Conservation (phyloP, 441 rosid species). For the Syzygium syzygioides region DNA sequence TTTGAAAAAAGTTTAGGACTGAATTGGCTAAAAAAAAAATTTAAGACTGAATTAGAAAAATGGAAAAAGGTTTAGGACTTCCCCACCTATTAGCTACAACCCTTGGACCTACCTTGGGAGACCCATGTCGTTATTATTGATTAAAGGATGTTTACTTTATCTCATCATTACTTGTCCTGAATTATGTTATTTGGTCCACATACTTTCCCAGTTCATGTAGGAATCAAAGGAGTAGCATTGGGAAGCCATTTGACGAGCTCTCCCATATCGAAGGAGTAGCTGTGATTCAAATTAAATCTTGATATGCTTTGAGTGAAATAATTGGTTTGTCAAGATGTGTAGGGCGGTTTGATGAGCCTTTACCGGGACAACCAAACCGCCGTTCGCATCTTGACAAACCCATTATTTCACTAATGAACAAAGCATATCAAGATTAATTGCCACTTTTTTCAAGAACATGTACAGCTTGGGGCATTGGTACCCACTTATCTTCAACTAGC, state of each 20-base stretch:
- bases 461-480: background rate
- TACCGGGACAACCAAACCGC: background rate
- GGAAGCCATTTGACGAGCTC: background rate
- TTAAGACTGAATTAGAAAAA: no score
- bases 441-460: background rate
- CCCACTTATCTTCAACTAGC: background rate
- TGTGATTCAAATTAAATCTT: no score
- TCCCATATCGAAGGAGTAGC: background rate
- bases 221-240: background rate
- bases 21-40: no score
- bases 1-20: no score
- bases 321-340: no score
- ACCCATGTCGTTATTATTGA: background rate
- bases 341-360: background rate
- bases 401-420: background rate
- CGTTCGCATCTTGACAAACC: background rate
- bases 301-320: no score
- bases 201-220: background rate
- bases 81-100: no score
- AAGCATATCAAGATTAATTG: background rate
- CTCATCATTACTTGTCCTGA: background rate
- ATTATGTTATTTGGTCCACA: background rate
- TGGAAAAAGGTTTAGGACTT: no score
- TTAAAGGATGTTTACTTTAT: background rate
- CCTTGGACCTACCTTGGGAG: background rate